Base-by-base conservation (phyloP, 1,284 basidiomycete genomes). In the Ustilago cynodontis region DNA sequence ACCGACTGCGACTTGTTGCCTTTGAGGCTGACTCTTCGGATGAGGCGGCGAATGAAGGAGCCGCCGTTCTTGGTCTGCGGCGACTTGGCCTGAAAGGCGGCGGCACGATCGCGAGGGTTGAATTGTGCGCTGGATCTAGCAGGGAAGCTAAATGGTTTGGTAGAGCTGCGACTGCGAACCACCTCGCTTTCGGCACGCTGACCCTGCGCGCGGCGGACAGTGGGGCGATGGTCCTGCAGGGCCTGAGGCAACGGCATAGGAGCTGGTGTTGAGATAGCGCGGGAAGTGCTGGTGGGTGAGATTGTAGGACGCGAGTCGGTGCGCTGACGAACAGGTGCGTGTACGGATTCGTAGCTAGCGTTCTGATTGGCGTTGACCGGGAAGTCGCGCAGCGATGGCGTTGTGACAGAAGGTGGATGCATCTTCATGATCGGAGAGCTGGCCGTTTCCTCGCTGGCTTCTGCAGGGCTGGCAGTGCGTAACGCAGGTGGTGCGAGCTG, bases 361-460 rank as follows among this genome's bases (percentile, higher is more conserved):
- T 70, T 68, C 20, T 58, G 24, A 4, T 65, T 54, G 14, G 55
- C 56, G 26, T 75, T 70, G 57, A 64, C 57, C 5, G 72, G 72
- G 13, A 75, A 75, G 43, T 70, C 64, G 29, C 72, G 67, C 39
- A 75, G 45, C 18, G 71, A 69, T n/a, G 71, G 65, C 8, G 62
- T 65, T 6, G 51, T 55, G 56, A 35, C 35, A 2, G 71, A 52
- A 7, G 65, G 64, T 3, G 64, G 51, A 6, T 49, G 64, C 41
- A 76, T 57, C 61, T 71, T 76, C 73, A 76, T 76, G 52, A 76
- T 76, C 8, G 68, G 68, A 11, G 73, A 76, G 58, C 61, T 59
- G 11, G 63, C 35, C 18, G 59, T 56, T 28, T 65, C 71, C 4
- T 59, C 24, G 61, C 73, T 76, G 49, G 49, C 54, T 11, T 60